Percentiles rank a stretch among this genome's conserved stretches.
These are phyloP conservation scores for Thelonectria olida DNA, from an alignment of 2,329 filamentous ascomycete genomes.

Conservation along the genomic window DNA sequence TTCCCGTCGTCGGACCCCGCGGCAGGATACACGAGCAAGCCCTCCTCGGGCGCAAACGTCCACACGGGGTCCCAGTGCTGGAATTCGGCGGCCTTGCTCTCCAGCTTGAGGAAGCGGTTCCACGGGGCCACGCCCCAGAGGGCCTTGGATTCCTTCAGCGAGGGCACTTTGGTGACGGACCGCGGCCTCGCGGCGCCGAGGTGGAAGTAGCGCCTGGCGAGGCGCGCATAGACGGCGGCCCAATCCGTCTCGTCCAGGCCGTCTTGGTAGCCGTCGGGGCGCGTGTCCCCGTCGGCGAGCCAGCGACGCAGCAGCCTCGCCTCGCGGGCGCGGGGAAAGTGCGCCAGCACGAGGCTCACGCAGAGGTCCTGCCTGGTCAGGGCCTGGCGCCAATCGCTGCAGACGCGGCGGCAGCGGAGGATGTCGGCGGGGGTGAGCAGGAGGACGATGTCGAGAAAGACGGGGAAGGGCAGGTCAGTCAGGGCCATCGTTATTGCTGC, in stretches of 20 bases:
- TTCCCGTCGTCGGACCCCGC: conserved; percentile 3
- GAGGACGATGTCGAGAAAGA: conserved; percentile 64
- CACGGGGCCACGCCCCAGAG: conserved; percentile 54
- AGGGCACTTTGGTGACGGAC: conserved; percentile 33
- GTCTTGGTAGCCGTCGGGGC: neutral
- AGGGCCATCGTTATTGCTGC: conserved; percentile 45
- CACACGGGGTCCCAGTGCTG: conserved; percentile 60
- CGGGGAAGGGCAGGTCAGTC: conserved; percentile 62
- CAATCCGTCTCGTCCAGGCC: conserved; percentile 45
- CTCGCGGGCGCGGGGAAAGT: conserved; percentile 64
- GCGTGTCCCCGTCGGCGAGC: conserved; percentile 4
- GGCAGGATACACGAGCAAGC: conserved; percentile 63
- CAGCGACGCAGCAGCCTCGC: conserved; percentile 49
- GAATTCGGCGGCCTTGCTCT: conserved; percentile 51
- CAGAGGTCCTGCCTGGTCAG: conserved; percentile 60
- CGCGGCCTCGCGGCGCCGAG: conserved; percentile 58
- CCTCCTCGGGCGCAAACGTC: conserved; percentile 63
- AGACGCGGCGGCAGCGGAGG: conserved; percentile 62
- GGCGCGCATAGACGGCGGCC: conserved; percentile 55
- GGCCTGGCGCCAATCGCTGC: conserved; percentile 55
- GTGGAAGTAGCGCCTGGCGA: conserved; percentile 64
- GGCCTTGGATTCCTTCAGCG: conserved; percentile 30
- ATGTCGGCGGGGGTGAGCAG: conserved; percentile 60
- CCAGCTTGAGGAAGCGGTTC: conserved; percentile 54
- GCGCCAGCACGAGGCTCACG: conserved; percentile 56